Evolutionary conservation across 805 yeast species (phyloP).

Genomic region (Yamadazyma philogaea): DNA sequence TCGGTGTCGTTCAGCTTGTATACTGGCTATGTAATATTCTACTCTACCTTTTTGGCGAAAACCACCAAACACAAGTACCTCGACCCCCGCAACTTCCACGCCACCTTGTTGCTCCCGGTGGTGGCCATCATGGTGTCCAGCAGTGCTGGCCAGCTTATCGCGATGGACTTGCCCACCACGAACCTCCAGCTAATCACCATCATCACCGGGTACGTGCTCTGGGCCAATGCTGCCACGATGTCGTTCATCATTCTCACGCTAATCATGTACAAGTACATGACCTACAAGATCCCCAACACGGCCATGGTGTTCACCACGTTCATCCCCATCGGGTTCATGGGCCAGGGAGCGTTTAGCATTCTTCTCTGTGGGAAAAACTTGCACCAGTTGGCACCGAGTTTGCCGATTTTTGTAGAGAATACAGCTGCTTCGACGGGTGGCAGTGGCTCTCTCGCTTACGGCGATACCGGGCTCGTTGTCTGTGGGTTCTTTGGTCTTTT

Average conservation of each 20-base stretch:
- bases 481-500: conserved; percentile 40
- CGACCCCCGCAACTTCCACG: conserved; percentile 39
- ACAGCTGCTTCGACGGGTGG: background rate
- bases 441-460: background rate
- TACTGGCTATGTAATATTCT: conserved; percentile 61
- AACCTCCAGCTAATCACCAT: conserved; percentile 51
- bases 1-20: conserved; percentile 51
- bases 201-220: conserved; percentile 53
- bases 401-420: background rate
- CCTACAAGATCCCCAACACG: conserved; percentile 58
- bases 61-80: conserved; percentile 25
- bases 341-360: conserved; percentile 78
- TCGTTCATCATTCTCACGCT: conserved; percentile 56
- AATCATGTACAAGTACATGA: conserved; percentile 57
- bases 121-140: conserved; percentile 77
- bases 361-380: conserved; percentile 50
- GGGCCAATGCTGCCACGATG: conserved; percentile 66
- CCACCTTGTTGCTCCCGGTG: conserved; percentile 67
- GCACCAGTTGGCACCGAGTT: conserved; percentile 14
- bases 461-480: conserved; percentile 7
- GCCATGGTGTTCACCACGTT: conserved; percentile 60
- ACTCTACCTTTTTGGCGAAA: conserved; percentile 42
- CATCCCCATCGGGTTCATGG: conserved; percentile 78
- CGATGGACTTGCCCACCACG: conserved; percentile 37
- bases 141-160: conserved; percentile 63